These are phyloP conservation scores for Starmerella kuoi DNA, from an alignment of 805 yeast genomes.

Conservation along the genomic window DNA sequence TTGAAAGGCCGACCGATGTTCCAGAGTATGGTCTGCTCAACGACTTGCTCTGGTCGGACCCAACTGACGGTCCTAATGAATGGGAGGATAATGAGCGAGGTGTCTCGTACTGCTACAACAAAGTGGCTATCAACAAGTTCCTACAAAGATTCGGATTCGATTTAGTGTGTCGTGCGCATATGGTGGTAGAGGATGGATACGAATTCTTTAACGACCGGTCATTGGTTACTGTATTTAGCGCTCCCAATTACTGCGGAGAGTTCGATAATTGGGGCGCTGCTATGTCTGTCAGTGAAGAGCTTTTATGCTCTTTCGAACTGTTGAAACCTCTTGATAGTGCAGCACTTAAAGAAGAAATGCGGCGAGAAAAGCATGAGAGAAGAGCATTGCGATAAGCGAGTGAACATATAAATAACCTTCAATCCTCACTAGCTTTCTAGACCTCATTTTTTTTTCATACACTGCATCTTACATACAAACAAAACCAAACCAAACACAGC, in stretches of 20 bases:
- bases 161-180: conserved; percentile 72
- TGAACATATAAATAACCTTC: too few species aligned
- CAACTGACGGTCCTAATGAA: conserved; percentile 68
- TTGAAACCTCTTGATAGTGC: conserved; percentile 87
- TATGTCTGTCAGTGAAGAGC: conserved; percentile 88
- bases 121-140: conserved; percentile 69
- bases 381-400: not conserved
- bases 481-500: too few species aligned
- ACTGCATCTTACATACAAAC: too few species aligned
- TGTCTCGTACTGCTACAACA: conserved; percentile 66
- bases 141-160: conserved; percentile 64
- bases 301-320: conserved; percentile 83
- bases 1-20: conserved; percentile 74
- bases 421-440: too few species aligned
- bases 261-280: conserved; percentile 96
- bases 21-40: conserved; percentile 72
- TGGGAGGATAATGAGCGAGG: conserved; percentile 87
- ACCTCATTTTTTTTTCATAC: too few species aligned
- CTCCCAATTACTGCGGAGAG: conserved; percentile 73
- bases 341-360: conserved; percentile 87
- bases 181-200: conserved; percentile 77
- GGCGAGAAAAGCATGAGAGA: conserved; percentile 68
- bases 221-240: conserved; percentile 59
- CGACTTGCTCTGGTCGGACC: conserved; percentile 75
- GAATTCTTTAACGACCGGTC: conserved; percentile 64